Evolutionary conservation across 257 asterid genomes (phyloP), one percentile per base, ranked within the genome.

Genomic region (Lycium ferocissimum): DNA sequence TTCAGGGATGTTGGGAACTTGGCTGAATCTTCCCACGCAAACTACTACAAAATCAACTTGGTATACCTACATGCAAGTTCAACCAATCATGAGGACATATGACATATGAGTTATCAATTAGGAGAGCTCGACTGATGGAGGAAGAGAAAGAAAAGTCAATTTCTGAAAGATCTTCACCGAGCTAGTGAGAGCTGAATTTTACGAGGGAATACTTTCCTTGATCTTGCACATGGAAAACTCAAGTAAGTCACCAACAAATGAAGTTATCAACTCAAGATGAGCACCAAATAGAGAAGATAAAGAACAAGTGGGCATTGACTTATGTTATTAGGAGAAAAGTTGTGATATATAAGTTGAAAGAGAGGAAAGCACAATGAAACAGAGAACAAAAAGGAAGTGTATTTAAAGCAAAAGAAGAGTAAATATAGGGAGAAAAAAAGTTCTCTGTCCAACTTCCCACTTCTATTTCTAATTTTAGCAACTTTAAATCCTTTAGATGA

Each of bases 1-100:
- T 12, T 86, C 87, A 53, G 92, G 94, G 14, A 91, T 86, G 40
- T 91, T 86, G 45, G 91, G 89, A 14, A 45, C 84, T 11, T 87
- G 92, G 20, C 87, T 84, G 47, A 87, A 91, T 86, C 85, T 90
- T 53, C 94, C 94, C 3, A 85, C 54, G 59, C 94, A 91, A 4
- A 90, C 86, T 37, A 90, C 65, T 18, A 87, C 89, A 59, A 91
- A 89, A 49, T 90, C 90, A 78, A 90, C 85, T 40, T 75, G 70
- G n/a, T 87, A 79, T n/a, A 79, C 88, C 92, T 91, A 85, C 86
- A 85, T 18, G 62, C 79, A 14, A 22, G 14, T 22, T 67, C 72
- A 65, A 65, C 20, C 72, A 65, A 12, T 20, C 38, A 58, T 58
- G 63, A 57, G 22, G 33, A 18, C 1, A 62, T 15, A 57, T 15